Evolutionary conservation across 768 basidiomycete genomes (phyloP), one percentile per base, ranked within the genome.

Genomic region (Leucosporidium creatinivorum): DNA sequence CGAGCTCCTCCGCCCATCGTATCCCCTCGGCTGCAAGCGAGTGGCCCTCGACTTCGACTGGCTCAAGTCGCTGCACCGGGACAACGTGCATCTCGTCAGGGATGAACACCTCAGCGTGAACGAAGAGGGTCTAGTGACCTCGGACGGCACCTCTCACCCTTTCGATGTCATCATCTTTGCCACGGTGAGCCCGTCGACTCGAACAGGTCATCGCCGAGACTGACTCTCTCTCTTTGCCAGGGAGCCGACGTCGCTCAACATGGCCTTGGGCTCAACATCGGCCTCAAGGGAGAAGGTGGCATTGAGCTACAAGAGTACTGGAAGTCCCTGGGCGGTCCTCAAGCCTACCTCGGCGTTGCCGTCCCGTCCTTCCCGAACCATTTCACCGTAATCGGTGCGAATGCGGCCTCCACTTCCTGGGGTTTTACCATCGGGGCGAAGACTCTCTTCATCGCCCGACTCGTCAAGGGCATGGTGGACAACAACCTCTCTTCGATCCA

Each of bases 1-100:
- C 26, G 36, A 36, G 36, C 26, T n/a, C 15, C 28, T 56, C 26
- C 30, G 23, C 8, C 51, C 86, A 6, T 76, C 78, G 15, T 84
- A 83, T 75, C 68, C 76, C 21, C 63, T 75, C 48, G 73, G 74
- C 50, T 75, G 73, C 69, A 76, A 76, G 49, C 69, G 87, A 49
- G 81, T 86, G 25, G 83, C 87, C 39, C 79, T 83, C 62, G 85
- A 88, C 73, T 15, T 26, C 4, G 81, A 81, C 21, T 87, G 85
- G 73, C 80, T 87, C n/a, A 75, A 81, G 23, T 78, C 80, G 31
- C 75, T 87, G 60, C 78, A 83, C 62, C 79, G 78, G 56, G 79
- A 83, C 1, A 86, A 87, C 74, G 82, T 86, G 47, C 78, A 77
- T 28, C 69, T 87, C 48, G 63, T 66, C 25, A 36, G 63, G 28